These are phyloP conservation scores for Periconia sp. DNA, from an alignment of 2,329 filamentous ascomycete species.

Conservation along the genomic window DNA sequence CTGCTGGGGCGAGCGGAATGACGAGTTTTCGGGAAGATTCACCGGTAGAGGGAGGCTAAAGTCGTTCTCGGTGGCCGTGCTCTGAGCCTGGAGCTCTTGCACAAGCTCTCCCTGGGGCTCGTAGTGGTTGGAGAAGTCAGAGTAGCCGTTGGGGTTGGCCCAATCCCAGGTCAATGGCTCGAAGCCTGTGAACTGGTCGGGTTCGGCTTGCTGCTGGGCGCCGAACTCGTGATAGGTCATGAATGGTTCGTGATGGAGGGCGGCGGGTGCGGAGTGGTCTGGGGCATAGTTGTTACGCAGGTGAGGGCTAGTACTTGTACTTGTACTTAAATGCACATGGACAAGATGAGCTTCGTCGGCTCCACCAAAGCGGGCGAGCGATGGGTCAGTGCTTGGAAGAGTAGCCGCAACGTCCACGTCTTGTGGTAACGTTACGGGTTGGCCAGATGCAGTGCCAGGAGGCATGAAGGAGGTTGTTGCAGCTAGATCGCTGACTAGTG, in stretches of 20 bases:
- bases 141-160: constrained; percentile 38
- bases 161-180: constrained; percentile 42
- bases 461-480: not conserved
- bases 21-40: constrained; percentile 12
- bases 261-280: constrained; percentile 18
- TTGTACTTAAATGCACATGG: constrained; percentile 29
- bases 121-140: constrained; percentile 40
- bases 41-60: constrained; percentile 43
- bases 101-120: constrained; percentile 51
- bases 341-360: constrained; percentile 17
- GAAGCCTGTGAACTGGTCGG: constrained; percentile 21
- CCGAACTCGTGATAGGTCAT: constrained; percentile 21
- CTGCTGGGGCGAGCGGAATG: constrained; percentile 24
- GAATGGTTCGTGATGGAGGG: constrained; percentile 16
- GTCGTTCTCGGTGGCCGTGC: constrained; percentile 28
- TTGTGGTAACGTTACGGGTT: too few relatives aligned
- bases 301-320: constrained; percentile 11
- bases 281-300: constrained; percentile 9
- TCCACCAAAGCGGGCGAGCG: constrained; percentile 18
- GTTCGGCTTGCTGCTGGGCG: constrained; percentile 13
- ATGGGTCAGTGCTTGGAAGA: constrained; percentile 36
- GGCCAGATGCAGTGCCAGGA: too few relatives aligned
- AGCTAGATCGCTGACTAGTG: not conserved
- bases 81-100: constrained; percentile 37
- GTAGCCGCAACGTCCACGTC: too few relatives aligned